These are phyloP conservation scores for Castanea crenata DNA, from an alignment of 306 rosid genomes.

Conservation along the genomic window DNA sequence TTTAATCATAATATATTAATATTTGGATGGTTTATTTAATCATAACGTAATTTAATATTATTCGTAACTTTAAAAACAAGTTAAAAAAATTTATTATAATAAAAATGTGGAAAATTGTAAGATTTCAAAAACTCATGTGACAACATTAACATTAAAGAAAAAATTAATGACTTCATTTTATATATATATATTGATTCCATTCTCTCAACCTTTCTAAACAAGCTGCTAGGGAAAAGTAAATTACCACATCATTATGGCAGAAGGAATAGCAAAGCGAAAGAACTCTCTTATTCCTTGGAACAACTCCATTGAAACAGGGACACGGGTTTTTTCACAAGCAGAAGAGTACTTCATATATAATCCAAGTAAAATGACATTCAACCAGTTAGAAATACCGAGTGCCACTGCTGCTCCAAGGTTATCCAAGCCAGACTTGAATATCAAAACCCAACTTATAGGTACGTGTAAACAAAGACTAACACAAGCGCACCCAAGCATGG, in stretches of 20 bases:
- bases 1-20: too few species aligned
- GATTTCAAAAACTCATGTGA: too few species aligned
- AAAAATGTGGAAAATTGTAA: too few species aligned
- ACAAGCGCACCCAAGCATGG: constrained; percentile 53
- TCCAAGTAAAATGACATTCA: constrained; percentile 54
- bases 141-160: too few species aligned
- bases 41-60: too few species aligned
- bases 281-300: constrained; percentile 56
- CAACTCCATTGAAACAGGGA: constrained; percentile 49
- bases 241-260: constrained; percentile 82
- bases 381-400: constrained; percentile 62
- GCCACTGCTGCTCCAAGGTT: constrained; percentile 78
- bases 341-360: constrained; percentile 57
- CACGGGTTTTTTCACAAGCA: constrained; percentile 48
- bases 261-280: constrained; percentile 65
- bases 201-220: too few species aligned
- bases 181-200: too few species aligned
- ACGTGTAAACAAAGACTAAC: constrained; percentile 42
- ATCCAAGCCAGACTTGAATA: constrained; percentile 46
- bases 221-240: background rate
- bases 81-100: too few species aligned
- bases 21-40: too few species aligned
- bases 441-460: constrained; percentile 68
- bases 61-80: too few species aligned
- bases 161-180: too few species aligned